Conservation (phyloP, 2,329 filamentous ascomycete species). For the Clarireedia monteithiana region DNA sequence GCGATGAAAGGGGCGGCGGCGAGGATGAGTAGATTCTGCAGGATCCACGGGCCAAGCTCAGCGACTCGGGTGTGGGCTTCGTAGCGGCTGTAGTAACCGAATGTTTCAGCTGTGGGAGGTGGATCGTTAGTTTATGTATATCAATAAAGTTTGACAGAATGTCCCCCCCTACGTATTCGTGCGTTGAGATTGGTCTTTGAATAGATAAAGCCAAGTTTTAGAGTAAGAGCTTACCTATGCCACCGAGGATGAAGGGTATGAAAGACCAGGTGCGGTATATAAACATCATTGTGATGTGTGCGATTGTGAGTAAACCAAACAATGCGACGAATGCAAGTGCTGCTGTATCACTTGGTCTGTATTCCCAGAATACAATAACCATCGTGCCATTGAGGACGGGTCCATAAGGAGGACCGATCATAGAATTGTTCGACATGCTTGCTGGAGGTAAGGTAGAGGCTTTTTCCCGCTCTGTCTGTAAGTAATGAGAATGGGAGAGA, state of each 20-base stretch:
- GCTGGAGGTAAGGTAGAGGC: too few relatives aligned
- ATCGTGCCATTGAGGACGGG: too few relatives aligned
- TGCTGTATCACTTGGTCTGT: slow-evolving; percentile 11
- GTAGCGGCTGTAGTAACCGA: slow-evolving; percentile 12
- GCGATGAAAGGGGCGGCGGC: slow-evolving; percentile 36
- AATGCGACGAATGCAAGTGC: slow-evolving; percentile 15
- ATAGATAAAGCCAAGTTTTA: too few relatives aligned
- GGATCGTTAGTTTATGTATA: neutral
- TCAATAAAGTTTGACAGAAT: too few relatives aligned
- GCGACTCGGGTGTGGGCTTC: neutral
- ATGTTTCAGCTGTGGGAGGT: slow-evolving; percentile 10
- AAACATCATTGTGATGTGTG: slow-evolving; percentile 15
- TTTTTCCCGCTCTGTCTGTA: too few relatives aligned
- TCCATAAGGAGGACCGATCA: too few relatives aligned
- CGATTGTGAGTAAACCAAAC: slow-evolving; percentile 10
- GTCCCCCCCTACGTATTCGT: too few relatives aligned
- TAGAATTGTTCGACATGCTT: too few relatives aligned
- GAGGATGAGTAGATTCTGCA: slow-evolving; percentile 35
- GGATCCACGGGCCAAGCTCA: slow-evolving; percentile 28
- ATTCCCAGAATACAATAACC: neutral
- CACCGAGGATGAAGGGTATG: slow-evolving; percentile 14
- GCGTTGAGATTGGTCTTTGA: too few relatives aligned
- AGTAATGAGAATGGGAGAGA: too few relatives aligned
- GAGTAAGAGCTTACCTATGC: slow-evolving; percentile 7
- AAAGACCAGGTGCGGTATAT: slow-evolving; percentile 14